Evolutionary conservation across 139 green algal genomes (phyloP), one percentile per base, ranked within the genome.

Genomic region (Coelastrella sp.): DNA sequence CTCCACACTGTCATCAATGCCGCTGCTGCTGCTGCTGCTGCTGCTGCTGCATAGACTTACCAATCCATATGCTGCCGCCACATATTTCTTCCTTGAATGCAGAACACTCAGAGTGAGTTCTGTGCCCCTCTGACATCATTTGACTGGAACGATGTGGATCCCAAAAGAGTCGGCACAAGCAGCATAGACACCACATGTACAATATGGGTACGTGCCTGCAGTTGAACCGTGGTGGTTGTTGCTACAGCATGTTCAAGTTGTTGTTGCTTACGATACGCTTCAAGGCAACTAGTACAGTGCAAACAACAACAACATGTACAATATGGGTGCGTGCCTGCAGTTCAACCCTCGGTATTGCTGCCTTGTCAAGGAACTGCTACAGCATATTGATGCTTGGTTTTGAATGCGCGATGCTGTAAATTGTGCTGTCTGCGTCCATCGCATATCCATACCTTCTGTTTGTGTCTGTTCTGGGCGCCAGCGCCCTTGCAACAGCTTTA

Each of bases 121-220:
- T 97, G 95, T 56, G 97, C 96, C 6, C 97, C 98, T 7, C 89
- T 99, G 57, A 99, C 98, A 0, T 98, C 96, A 5, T 99, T 99
- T 91, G 98, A 99, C 91, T 99, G 98, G 98, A 99, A 98, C 89
- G 97, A 99, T 79, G 93, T 92, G 4, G 96, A 99, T 86, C 94
- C 96, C 2, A 95, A 96, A 80, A 94, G 95, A 20, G 66, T 99
- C 7, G 98, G 96, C 65, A 99, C 98, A n/a, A 95, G 92, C 60
- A 97, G 93, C 91, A 99, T 99, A 47, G 98, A 99, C 95, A 99
- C 97, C 32, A 99, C 97, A 7, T 98, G 96, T 94, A 99, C 97
- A 4, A 98, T 99, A 59, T 99, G 98, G 98, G 97, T 99, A 81
- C 97, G 94, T 92, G 94, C n/a, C n/a, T n/a, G 0, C 19, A 59